Evolutionary conservation across 768 basidiomycete species (phyloP).

Genomic region (Lactarius sanguifluus): DNA sequence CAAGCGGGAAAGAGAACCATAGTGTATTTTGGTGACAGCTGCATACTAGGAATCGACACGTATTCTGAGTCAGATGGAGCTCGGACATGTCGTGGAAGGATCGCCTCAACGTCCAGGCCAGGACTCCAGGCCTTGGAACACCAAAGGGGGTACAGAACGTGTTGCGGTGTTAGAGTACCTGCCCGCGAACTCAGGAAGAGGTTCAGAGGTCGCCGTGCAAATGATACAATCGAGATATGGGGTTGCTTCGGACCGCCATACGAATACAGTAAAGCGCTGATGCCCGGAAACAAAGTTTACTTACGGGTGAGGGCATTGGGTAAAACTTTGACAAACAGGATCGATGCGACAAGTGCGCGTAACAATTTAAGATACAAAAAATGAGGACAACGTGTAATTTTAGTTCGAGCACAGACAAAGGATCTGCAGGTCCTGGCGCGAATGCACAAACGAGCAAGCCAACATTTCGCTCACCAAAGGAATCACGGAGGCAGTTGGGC

Average conservation of each 20-base stretch:
- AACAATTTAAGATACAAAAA: neutral
- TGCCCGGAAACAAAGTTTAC: conserved; percentile 25
- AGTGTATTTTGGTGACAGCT: neutral
- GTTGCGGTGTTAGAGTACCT: conserved; percentile 3
- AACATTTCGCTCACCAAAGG: neutral
- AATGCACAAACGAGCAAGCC: conserved; percentile 1
- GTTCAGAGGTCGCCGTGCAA: conserved; percentile 22
- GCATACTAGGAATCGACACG: neutral
- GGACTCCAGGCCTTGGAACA: conserved; percentile 9
- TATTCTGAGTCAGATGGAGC: conserved; percentile 10
- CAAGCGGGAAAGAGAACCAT: neutral
- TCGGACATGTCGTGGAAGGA: conserved; percentile 16
- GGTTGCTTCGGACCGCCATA: conserved; percentile 24
- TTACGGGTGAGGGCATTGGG: conserved; percentile 2
- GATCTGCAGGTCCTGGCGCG: conserved; percentile 12
- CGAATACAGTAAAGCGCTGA: conserved; percentile 28
- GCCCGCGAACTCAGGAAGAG: conserved; percentile 17
- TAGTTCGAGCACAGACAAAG: neutral
- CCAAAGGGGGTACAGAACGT: conserved; percentile 13
- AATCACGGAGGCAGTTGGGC: conserved; percentile 11
- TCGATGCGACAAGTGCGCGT: neutral
- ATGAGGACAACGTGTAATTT: neutral
- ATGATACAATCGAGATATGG: conserved; percentile 28
- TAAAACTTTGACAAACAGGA: conserved; percentile 13
- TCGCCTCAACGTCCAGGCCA: neutral